Evolutionary conservation across 805 yeast species (phyloP).

Genomic region (Saccharomycopsis selenospora): DNA sequence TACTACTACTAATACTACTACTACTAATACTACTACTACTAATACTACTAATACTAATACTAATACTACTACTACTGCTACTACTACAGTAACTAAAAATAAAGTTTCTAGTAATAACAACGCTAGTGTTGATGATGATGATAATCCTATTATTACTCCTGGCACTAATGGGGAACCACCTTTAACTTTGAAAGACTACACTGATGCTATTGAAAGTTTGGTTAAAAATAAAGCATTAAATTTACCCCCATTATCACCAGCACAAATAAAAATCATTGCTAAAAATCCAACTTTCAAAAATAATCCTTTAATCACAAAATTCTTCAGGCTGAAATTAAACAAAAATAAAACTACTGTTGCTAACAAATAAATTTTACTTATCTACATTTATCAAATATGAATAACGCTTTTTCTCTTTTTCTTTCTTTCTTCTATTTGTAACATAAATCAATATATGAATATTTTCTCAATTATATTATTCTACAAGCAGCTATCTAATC

Average conservation of each 20-base stretch:
- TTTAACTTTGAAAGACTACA: constrained; percentile 17
- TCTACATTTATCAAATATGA: too few relatives aligned
- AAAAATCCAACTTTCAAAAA: constrained; percentile 19
- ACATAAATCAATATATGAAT: too few relatives aligned
- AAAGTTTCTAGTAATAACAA: neutral
- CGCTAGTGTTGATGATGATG: neutral
- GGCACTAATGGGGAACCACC: neutral
- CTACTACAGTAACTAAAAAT: neutral
- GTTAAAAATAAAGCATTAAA: constrained; percentile 14
- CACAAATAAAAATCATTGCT: constrained; percentile 17
- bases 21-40: too few relatives aligned
- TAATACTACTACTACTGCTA: neutral
- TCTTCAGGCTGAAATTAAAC: constrained; percentile 12
- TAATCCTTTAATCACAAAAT: constrained; percentile 17
- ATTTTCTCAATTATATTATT: too few relatives aligned
- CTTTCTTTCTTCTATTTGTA: too few relatives aligned
- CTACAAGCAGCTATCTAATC: too few relatives aligned
- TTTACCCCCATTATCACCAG: constrained; percentile 18
- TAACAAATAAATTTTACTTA: too few relatives aligned
- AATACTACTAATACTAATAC: neutral
- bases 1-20: neutral
- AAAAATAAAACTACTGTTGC: too few relatives aligned
- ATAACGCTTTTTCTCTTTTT: too few relatives aligned
- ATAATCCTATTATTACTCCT: neutral
- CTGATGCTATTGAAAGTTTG: constrained; percentile 15